Evolutionary conservation across 176 grass and related monocot species (phyloP).

Genomic region (Bromus sterilis): DNA sequence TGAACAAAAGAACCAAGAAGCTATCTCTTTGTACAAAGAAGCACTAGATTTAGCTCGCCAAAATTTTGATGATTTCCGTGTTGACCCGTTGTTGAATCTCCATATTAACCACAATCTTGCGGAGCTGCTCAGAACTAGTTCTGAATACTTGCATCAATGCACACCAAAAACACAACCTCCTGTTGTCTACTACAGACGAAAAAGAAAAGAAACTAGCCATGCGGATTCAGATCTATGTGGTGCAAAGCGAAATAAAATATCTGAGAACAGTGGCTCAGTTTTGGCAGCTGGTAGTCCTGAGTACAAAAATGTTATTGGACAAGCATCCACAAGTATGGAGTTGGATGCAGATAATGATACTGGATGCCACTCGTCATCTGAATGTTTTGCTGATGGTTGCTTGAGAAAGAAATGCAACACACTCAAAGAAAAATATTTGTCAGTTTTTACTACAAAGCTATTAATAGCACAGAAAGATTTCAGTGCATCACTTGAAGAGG

Average conservation of each 20-base stretch:
- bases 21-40: conserved; percentile 92
- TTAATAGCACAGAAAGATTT: conserved; percentile 67
- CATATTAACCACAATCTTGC: conserved; percentile 92
- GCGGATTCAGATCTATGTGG: conserved; percentile 42
- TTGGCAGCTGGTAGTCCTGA: conserved; percentile 30
- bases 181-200: conserved; percentile 29
- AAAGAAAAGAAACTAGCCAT: conserved; percentile 47
- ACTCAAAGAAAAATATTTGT: conserved; percentile 79
- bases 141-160: conserved; percentile 71
- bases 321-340: conserved; percentile 4
- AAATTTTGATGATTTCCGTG: conserved; percentile 66
- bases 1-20: conserved; percentile 61
- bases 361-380: conserved; percentile 36
- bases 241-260: conserved; percentile 53
- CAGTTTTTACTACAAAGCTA: conserved; percentile 65
- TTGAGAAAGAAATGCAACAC: conserved; percentile 69
- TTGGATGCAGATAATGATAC: conserved; percentile 18
- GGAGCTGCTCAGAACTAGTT: conserved; percentile 56
- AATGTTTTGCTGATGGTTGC: conserved; percentile 78
- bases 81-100: conserved; percentile 92
- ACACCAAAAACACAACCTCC: conserved; percentile 35
- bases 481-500: conserved; percentile 58
- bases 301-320: neutral
- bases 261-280: conserved; percentile 21
- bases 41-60: conserved; percentile 64